Conservation (phyloP, 768 basidiomycete genomes). For the Daedaleopsis nitida region DNA sequence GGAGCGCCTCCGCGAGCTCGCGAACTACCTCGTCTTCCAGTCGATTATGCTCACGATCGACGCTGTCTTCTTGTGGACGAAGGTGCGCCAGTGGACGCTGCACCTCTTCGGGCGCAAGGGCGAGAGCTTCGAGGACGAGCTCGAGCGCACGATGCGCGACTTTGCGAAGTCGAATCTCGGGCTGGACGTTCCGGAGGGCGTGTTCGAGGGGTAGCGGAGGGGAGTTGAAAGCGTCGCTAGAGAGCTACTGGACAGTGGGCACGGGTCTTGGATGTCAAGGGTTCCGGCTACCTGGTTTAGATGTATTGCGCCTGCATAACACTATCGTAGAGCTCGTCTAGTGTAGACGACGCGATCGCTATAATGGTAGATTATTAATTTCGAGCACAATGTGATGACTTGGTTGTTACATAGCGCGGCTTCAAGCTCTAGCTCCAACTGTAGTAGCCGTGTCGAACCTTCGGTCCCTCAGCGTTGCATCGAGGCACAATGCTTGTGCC, state of each 20-base stretch:
- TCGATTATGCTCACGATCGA: constrained; percentile 70
- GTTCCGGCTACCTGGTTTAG: too few species aligned
- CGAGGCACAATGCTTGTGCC: too few species aligned
- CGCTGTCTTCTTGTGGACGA: constrained; percentile 65
- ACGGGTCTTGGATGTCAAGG: too few species aligned
- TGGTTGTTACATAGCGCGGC: too few species aligned
- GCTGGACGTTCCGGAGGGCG: constrained; percentile 56
- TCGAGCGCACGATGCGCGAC: constrained; percentile 72
- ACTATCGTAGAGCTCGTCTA: too few species aligned
- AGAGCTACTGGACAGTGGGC: too few species aligned
- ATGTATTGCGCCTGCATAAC: not conserved
- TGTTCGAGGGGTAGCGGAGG: constrained; percentile 29
- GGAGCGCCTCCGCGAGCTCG: constrained; percentile 52
- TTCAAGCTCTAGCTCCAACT: too few species aligned
- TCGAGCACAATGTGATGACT: too few species aligned
- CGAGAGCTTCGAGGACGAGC: constrained; percentile 75
- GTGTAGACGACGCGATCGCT: too few species aligned
- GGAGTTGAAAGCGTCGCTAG: not conserved
- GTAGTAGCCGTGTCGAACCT: too few species aligned
- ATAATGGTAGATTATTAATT: too few species aligned
- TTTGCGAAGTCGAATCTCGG: constrained; percentile 83
- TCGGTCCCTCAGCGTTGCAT: too few species aligned
- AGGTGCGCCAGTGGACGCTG: constrained; percentile 49
- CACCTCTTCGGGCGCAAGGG: constrained; percentile 44
- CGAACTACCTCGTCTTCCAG: constrained; percentile 63